Conservation (phyloP, 495 filamentous ascomycete species). For the Lophiostoma macrostomum region DNA sequence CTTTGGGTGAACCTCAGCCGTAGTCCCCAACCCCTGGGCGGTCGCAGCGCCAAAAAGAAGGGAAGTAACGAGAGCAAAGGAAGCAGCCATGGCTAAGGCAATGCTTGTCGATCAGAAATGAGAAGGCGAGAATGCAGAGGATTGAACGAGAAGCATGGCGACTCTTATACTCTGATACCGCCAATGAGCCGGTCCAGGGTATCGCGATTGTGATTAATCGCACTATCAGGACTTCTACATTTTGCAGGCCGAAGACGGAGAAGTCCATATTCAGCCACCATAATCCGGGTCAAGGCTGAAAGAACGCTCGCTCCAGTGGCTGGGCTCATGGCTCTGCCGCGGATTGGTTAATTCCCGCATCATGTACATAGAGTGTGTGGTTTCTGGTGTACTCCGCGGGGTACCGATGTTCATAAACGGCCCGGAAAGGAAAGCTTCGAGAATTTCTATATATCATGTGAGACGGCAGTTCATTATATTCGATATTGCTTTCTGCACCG, state of each 20-base stretch:
- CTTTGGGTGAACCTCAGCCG: constrained; percentile 35
- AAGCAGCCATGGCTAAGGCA: constrained; percentile 12
- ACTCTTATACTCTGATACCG: constrained; percentile 22
- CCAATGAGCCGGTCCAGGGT: background rate
- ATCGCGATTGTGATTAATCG: constrained; percentile 14
- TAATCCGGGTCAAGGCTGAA: constrained; percentile 1
- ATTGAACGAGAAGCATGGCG: background rate
- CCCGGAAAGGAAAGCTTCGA: constrained; percentile 2
- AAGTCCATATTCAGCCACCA: background rate
- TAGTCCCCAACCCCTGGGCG: constrained; percentile 36
- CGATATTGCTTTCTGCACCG: constrained; percentile 23
- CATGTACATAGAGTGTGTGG: background rate
- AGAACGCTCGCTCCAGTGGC: constrained; percentile 3
- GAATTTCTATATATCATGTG: constrained; percentile 14
- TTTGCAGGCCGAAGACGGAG: constrained; percentile 11
- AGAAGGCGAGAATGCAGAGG: background rate
- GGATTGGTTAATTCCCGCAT: background rate
- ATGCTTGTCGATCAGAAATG: background rate
- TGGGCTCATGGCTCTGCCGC: background rate
- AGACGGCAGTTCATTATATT: constrained; percentile 6
- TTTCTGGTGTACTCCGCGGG: background rate
- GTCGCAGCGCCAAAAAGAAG: constrained; percentile 19
- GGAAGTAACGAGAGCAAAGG: constrained; percentile 6
- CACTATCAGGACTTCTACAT: constrained; percentile 10
- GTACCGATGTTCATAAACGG: background rate